Conservation (phyloP, 2,329 filamentous ascomycete species). For the Herpotrichia juniperi region DNA sequence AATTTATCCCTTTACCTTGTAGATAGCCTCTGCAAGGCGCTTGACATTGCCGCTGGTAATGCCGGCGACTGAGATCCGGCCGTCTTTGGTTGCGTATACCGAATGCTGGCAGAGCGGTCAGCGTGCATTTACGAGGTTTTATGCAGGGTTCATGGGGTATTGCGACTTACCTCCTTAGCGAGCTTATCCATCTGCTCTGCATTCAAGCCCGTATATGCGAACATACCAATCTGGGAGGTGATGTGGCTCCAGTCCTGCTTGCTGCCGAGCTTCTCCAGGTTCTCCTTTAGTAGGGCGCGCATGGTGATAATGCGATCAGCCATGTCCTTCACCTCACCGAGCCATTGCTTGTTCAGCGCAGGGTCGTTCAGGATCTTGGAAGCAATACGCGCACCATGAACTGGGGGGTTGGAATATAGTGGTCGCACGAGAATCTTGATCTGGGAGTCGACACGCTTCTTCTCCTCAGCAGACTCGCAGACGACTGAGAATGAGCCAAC, state of each 20-base stretch:
- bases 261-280: conserved; percentile 92
- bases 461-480: conserved; percentile 83
- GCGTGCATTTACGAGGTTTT: neutral
- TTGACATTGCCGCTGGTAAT: conserved; percentile 82
- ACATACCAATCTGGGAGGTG: conserved; percentile 97
- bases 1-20: conserved; percentile 74
- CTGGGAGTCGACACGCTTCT: conserved; percentile 95
- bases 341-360: conserved; percentile 89
- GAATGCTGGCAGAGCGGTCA: conserved; percentile 65
- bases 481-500: conserved; percentile 96
- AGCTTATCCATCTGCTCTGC: conserved; percentile 90
- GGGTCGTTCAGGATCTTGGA: conserved; percentile 88
- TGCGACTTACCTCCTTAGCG: conserved; percentile 73
- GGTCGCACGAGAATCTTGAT: conserved; percentile 98
- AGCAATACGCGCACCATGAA: conserved; percentile 95
- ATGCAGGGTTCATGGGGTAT: neutral
- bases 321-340: conserved; percentile 97
- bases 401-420: conserved; percentile 96
- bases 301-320: conserved; percentile 99
- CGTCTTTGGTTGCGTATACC: conserved; percentile 95
- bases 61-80: conserved; percentile 83
- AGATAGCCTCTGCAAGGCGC: conserved; percentile 82
- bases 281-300: conserved; percentile 91
- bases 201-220: conserved; percentile 93
- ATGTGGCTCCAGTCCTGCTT: conserved; percentile 99